phyloP scores from a whole-genome alignment of 177 flowering plant genomes.

The Vitis hybrid region DNA sequence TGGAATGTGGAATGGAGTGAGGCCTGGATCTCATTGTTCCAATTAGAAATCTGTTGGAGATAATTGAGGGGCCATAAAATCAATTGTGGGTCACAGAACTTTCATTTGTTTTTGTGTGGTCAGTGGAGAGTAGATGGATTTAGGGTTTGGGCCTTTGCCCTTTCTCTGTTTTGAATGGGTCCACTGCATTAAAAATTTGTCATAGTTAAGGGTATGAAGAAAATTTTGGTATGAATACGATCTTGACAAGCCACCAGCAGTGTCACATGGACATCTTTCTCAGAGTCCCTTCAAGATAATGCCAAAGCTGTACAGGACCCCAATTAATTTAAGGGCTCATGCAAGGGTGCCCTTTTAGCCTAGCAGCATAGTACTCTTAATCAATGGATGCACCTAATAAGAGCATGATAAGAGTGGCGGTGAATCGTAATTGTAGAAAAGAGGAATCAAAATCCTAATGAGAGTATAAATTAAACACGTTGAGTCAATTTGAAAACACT shows the following conservation, averaged over 20 bases:
- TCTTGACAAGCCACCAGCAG: constrained; percentile 1
- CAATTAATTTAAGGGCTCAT: background rate
- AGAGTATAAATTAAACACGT: too few relatives aligned
- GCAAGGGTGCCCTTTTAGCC: background rate
- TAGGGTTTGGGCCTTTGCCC: background rate
- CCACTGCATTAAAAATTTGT: constrained; percentile 1
- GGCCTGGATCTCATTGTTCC: too few relatives aligned
- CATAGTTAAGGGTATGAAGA: background rate
- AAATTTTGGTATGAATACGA: background rate
- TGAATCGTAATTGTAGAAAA: too few relatives aligned
- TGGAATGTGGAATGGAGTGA: too few relatives aligned
- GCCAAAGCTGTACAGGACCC: too few relatives aligned
- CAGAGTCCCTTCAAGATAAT: background rate
- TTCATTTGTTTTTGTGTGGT: too few relatives aligned
- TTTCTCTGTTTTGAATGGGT: background rate
- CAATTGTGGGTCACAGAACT: constrained; percentile 19
- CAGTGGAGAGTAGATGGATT: background rate
- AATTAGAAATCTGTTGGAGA: too few relatives aligned
- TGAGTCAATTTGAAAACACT: too few relatives aligned
- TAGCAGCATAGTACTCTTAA: too few relatives aligned
- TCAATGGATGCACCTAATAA: too few relatives aligned
- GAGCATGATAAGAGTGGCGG: too few relatives aligned
- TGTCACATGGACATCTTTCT: background rate
- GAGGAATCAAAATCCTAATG: too few relatives aligned
- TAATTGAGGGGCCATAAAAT: constrained; percentile 13